Evolutionary conservation across 345 rosid species (phyloP), one percentile per base, ranked within the genome.

Genomic region (Gossypium sturtianum): DNA sequence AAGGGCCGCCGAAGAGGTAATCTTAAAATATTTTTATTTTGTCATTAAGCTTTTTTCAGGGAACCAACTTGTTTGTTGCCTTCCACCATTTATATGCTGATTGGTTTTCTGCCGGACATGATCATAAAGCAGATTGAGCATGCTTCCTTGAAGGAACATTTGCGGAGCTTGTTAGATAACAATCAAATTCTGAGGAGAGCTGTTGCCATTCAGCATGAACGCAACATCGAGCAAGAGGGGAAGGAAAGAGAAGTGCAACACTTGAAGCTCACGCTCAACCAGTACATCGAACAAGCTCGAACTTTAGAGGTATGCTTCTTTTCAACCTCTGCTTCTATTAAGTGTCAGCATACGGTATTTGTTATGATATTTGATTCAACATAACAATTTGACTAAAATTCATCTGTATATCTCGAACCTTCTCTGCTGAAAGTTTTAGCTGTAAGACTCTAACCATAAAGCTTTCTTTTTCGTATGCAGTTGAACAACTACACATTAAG

Each of bases 151-250:
- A 48, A 67, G 41, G 56, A 67, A 48, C 41, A 67, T 23, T 23
- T 47, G 20, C 57, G 11, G 57, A 47, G 56, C 57, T 67, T 67
- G 71, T 23, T 67, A 48, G 71, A 47, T 67, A 47, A 67, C 41
- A 67, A 67, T 67, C 71, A 67, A 27, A 67, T 67, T 47, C 52
- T 67, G 71, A 67, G 71, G 38, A 67, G 43, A 67, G 41, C 43
- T 47, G 71, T 67, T 47, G 57, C 71, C 2, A 67, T 67, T 67
- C 71, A 67, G 71, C 71, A 67, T 16, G 71, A 67, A 48, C 71
- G 57, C 13, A 67, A 22, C 6, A 3, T 47, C 17, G 57, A 67
- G 41, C 71, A 67, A 47, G 71, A 67, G 54, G 41, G 20, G 7
- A 67, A 48, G 71, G 71, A 67, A 48, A 67, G 12, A 47, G 57